phyloP scores from a whole-genome alignment of 768 basidiomycete genomes.

The Boletus pseudo-olivaceus region DNA sequence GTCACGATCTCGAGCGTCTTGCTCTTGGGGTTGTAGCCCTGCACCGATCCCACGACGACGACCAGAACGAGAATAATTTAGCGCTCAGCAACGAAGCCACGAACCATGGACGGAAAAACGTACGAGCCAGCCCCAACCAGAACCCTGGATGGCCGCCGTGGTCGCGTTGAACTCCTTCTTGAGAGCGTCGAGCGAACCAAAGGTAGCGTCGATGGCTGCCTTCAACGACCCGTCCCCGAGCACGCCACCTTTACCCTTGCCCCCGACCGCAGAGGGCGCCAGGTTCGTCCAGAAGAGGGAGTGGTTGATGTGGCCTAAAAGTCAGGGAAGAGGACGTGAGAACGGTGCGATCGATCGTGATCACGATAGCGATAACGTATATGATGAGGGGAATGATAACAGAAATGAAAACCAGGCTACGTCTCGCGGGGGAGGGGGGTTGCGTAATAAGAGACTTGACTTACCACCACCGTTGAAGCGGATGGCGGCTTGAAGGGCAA shows the following conservation, averaged over 20 bases:
- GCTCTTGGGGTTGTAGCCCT: constrained; percentile 68
- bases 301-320: constrained; percentile 83
- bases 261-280: constrained; percentile 52
- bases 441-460: constrained; percentile 35
- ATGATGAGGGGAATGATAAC: neutral
- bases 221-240: constrained; percentile 66
- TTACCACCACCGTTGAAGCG: constrained; percentile 96
- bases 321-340: neutral
- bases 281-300: constrained; percentile 97
- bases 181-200: constrained; percentile 68
- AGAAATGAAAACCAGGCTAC: neutral
- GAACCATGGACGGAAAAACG: constrained; percentile 29
- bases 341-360: neutral
- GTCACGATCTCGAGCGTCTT: constrained; percentile 83
- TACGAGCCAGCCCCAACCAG: constrained; percentile 96
- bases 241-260: constrained; percentile 58
- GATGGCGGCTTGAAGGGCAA: constrained; percentile 85
- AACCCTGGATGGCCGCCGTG: constrained; percentile 86
- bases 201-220: constrained; percentile 55
- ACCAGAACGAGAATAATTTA: neutral
- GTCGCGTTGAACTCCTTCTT: constrained; percentile 82
- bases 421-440: neutral
- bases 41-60: neutral
- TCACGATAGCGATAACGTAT: constrained; percentile 13
- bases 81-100: neutral